phyloP scores from a whole-genome alignment of 768 basidiomycete genomes.

The Russula griseocarnosa region DNA sequence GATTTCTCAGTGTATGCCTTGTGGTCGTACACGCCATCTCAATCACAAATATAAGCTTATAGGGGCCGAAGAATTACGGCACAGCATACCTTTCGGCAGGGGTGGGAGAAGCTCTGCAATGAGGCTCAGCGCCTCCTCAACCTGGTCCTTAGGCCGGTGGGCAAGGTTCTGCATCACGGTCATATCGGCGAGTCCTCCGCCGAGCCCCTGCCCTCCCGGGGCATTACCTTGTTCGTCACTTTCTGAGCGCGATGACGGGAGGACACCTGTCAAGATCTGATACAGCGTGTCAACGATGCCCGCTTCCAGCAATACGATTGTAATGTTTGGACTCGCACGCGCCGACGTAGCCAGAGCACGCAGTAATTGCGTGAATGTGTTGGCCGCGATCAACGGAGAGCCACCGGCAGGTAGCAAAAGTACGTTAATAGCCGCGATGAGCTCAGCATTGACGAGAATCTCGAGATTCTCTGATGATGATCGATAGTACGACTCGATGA shows the following conservation, averaged over 20 bases:
- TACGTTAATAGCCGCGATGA: conserved; percentile 79
- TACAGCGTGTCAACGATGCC: conserved; percentile 90
- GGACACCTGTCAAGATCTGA: conserved; percentile 91
- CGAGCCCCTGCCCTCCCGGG: conserved; percentile 67
- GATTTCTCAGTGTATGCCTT: conserved; percentile 87
- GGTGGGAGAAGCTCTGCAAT: conserved; percentile 92
- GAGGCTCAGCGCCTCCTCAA: conserved; percentile 88
- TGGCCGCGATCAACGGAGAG: conserved; percentile 77
- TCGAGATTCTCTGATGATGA: conserved; percentile 83
- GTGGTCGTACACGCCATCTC: conserved; percentile 95
- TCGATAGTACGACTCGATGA: conserved; percentile 88
- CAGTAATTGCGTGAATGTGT: conserved; percentile 85
- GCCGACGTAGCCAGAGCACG: conserved; percentile 86
- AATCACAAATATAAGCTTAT: background rate
- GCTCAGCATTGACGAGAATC: conserved; percentile 70
- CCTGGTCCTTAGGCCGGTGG: conserved; percentile 93
- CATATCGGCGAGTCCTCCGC: conserved; percentile 91
- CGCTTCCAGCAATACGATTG: conserved; percentile 82
- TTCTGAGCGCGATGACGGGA: conserved; percentile 61
- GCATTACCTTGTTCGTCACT: conserved; percentile 60
- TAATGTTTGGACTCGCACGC: conserved; percentile 81
- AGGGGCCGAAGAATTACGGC: background rate
- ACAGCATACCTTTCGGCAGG: conserved; percentile 71
- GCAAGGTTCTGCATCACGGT: conserved; percentile 97
- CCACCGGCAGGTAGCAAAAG: conserved; percentile 83